Evolutionary conservation across 2,329 filamentous ascomycete genomes (phyloP), one percentile per base, ranked within the genome.

Genomic region (Penicillium sp.): DNA sequence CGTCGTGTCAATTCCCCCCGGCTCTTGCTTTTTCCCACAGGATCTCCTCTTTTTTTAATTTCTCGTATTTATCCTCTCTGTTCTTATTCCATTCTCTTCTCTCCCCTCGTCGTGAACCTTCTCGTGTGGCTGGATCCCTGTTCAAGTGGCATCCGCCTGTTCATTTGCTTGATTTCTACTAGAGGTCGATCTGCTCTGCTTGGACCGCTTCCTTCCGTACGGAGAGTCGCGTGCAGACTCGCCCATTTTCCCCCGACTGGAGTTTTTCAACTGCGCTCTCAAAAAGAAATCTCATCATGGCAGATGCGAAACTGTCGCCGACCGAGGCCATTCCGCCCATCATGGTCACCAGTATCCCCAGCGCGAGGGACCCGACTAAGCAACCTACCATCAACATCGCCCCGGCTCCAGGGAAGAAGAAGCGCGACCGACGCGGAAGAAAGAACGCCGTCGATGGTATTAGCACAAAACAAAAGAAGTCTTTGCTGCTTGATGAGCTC

Each of bases 401-500:
- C 7, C 22, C 52, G 19, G 35, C 35, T 3, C 11, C 49, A 2
- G 52, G 61, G 14, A 67, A 62, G 52, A 65, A 68, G 52, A 67
- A 60, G 46, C 61, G 61, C 11, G 16, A 52, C 4, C 57, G 64
- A 11, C 58, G 58, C 2, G 59, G 37, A 28, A 52, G 57, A 19
- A 68, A 66, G 30, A 63, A 60, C 14, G 6, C 33, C 4, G 30
- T 42, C 10, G 54, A 57, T 5, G 25, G 48, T 2, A n/a, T 46
- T 16, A 38, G 22, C 1, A 2, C 46, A 19, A 66, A 60, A 5
- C 33, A 57, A 0, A 68, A 64, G 33, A 69, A 71, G 40, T n/a
- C 52, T 2, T 26, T 65, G 28, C 53, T 70, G 4, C 22, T 68
- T n/a, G 65, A 70, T 33, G 66, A 69, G 42, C 51, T 71, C n/a